These are phyloP conservation scores for Scedosporium minutisporum DNA, from an alignment of 2,329 filamentous ascomycete species.

Conservation along the genomic window DNA sequence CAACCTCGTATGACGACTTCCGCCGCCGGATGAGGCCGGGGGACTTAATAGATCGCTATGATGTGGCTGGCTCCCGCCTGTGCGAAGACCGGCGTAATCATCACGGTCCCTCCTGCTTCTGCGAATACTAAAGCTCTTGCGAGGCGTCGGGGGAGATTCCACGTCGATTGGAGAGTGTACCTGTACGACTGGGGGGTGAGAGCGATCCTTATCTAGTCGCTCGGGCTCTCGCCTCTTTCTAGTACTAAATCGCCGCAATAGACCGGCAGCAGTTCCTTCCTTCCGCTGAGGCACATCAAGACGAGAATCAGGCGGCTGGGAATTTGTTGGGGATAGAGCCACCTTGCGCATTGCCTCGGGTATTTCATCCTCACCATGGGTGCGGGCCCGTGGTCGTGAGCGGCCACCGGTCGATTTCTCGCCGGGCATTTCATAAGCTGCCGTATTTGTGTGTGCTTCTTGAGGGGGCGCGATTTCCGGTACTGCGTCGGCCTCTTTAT, in stretches of 20 bases:
- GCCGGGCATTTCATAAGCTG: constrained; percentile 77
- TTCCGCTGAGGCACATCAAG: constrained; percentile 70
- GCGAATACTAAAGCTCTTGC: constrained; percentile 83
- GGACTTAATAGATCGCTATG: constrained; percentile 72
- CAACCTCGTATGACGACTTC: constrained; percentile 50
- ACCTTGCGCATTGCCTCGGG: constrained; percentile 62
- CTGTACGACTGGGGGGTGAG: constrained; percentile 63
- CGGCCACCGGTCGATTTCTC: constrained; percentile 79
- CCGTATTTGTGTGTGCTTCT: constrained; percentile 79
- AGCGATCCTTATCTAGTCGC: constrained; percentile 52
- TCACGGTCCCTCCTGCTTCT: constrained; percentile 45
- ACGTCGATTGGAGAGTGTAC: constrained; percentile 68
- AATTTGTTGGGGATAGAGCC: constrained; percentile 27
- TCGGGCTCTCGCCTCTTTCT: constrained; percentile 62
- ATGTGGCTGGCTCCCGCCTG: constrained; percentile 57
- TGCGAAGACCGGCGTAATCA: constrained; percentile 37
- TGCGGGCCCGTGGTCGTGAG: constrained; percentile 75
- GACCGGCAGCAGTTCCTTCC: constrained; percentile 75
- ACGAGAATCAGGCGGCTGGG: constrained; percentile 15
- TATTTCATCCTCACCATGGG: constrained; percentile 89
- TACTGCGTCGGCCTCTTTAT: constrained; percentile 38
- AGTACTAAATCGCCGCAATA: constrained; percentile 86
- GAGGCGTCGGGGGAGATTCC: constrained; percentile 43
- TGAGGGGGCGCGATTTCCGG: constrained; percentile 73
- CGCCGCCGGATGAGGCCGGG: constrained; percentile 51